Base-by-base conservation (phyloP, 495 filamentous ascomycete species). In the Neohortaea acidophila region DNA sequence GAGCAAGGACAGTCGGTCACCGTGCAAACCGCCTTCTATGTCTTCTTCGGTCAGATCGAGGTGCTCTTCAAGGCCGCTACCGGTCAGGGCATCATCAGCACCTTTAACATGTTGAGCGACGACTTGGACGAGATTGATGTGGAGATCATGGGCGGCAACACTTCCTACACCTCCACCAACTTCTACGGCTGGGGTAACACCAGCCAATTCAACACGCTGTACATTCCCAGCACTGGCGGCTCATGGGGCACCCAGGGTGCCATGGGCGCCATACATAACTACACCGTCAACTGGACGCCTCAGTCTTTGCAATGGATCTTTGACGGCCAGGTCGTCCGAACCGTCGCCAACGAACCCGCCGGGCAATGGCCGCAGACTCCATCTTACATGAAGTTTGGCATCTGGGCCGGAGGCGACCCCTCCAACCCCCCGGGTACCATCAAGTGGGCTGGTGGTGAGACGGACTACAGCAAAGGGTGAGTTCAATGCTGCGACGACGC, bases 121-220 rank as follows among this genome's bases (percentile, higher is more conserved):
- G 74, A 81, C 47, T 65, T 91, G 14, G 85, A 94, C 53, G 85
- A 94, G 53, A 78, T 94, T 40, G 85, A 92, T 54, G 84, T 79
- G 75, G 49, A 52, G 26, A 45, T 52, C 30, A 45, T 52, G 31
- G 45, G 45, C 6, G 49, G 45, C 15, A 48, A 52, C 24, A 36
- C 26, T 2, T 63, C 61, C 21, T 53, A 66, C 18, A 80, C 72
- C 12, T 72, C 81, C 49, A 85, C 66, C 61, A 91, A 91, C 62
- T 92, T 82, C 52, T 93, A 84, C 45, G 83, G 84, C 47, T 85
- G 86, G 56, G 83, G 83, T 23, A 57, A 71, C 45, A 83, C 80
- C 21, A 64, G 59, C 11, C 67, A 65, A 25, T 77, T 67, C 54
- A 72, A 74, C 52, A 68, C 75, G 13, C 79, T 68, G 38, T 66